Evolutionary conservation across 2,329 filamentous ascomycete genomes (phyloP).

Genomic region (Fusarium udum): DNA sequence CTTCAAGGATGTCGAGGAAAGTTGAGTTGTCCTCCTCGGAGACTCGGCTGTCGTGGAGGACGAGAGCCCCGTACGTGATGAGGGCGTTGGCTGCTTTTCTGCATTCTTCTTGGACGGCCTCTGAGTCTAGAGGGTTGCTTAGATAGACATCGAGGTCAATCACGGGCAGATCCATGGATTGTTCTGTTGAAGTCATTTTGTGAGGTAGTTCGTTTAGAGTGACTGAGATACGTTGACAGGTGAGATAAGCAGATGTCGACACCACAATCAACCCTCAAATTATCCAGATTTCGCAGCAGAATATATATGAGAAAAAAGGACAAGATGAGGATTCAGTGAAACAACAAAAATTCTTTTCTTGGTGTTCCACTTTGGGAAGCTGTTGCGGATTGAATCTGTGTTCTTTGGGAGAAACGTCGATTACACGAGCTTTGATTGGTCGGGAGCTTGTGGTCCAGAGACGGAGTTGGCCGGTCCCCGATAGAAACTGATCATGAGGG

Average conservation of each 20-base stretch:
- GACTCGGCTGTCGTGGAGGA: conserved; percentile 69
- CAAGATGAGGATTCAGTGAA: neutral
- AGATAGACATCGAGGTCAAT: conserved; percentile 69
- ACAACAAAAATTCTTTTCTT: conserved; percentile 14
- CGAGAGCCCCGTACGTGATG: conserved; percentile 67
- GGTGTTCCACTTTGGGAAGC: conserved; percentile 32
- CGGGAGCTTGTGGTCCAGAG: neutral
- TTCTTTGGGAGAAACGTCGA: conserved; percentile 18
- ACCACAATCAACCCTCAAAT: neutral
- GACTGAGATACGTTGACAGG: neutral
- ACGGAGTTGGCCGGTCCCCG: conserved; percentile 38
- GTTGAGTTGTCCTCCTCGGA: conserved; percentile 63
- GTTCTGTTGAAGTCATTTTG: conserved; percentile 40
- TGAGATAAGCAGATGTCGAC: neutral
- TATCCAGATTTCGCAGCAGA: neutral
- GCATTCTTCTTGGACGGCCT: conserved; percentile 61
- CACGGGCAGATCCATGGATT: conserved; percentile 66
- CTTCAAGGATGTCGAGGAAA: conserved; percentile 70
- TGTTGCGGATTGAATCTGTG: conserved; percentile 31
- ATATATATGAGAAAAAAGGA: neutral
- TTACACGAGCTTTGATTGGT: conserved; percentile 28
- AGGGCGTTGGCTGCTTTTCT: conserved; percentile 63
- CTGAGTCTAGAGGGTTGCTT: conserved; percentile 52
- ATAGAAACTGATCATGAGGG: conserved; percentile 19
- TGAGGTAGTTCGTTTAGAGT: neutral